phyloP scores from a whole-genome alignment of 1,284 basidiomycete species.

The Microbotryomycetes sp. region DNA sequence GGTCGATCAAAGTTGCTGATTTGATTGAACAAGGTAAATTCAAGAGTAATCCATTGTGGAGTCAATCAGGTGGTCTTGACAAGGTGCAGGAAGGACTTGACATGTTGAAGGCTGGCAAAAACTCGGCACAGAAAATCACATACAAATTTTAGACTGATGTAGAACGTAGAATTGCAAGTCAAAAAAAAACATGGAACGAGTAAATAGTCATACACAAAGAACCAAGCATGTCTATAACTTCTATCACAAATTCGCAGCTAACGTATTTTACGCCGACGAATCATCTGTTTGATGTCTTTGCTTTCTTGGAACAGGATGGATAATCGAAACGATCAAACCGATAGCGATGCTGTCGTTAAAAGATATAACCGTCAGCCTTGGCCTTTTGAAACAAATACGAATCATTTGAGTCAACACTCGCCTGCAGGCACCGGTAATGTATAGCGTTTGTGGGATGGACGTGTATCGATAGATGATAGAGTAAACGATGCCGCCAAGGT shows the following conservation, averaged over 20 bases:
- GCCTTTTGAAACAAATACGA: neutral
- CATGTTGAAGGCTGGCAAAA: constrained; percentile 30
- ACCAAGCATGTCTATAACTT: neutral
- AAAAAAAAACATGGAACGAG: neutral
- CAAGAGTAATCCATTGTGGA: constrained; percentile 27
- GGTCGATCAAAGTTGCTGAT: constrained; percentile 11
- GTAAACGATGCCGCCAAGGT: neutral
- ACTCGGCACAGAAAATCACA: constrained; percentile 23
- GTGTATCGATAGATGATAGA: neutral
- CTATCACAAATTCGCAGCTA: no score
- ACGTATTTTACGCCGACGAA: neutral
- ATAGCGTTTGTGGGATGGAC: neutral
- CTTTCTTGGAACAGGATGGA: neutral
- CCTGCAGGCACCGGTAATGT: neutral
- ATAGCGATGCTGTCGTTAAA: neutral
- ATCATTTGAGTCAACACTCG: no score
- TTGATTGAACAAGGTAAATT: constrained; percentile 27
- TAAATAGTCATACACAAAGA: neutral
- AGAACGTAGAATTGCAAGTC: neutral
- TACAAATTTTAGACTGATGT: constrained; percentile 9
- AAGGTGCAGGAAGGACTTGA: constrained; percentile 28
- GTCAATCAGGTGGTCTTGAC: constrained; percentile 24
- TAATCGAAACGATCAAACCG: neutral
- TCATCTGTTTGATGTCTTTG: neutral
- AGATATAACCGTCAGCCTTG: no score